phyloP scores from a whole-genome alignment of 192 early-diverging fungal genomes.

The Physocladia obscura region DNA sequence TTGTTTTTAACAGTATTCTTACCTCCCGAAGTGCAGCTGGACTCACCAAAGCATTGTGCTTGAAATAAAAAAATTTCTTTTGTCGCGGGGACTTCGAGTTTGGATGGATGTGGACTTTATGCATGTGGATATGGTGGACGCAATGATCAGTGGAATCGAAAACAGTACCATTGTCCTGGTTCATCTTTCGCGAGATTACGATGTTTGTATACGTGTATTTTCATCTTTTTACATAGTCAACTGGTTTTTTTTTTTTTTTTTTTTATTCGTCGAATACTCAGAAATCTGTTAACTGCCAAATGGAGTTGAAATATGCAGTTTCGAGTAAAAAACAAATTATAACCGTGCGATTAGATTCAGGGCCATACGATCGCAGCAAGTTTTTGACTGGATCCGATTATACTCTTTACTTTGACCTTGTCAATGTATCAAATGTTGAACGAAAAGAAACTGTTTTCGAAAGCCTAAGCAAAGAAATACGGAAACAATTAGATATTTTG shows the following conservation, averaged over 20 bases:
- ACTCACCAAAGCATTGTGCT: neutral
- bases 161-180: neutral
- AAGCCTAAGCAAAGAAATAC: neutral
- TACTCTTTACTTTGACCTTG: neutral
- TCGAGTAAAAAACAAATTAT: neutral
- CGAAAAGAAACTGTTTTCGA: neutral
- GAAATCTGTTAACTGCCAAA: neutral
- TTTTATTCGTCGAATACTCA: too few relatives aligned
- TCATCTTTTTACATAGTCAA: too few relatives aligned
- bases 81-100: neutral
- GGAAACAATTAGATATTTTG: neutral
- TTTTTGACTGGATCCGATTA: neutral
- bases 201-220: too few relatives aligned
- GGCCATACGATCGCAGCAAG: neutral
- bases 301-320: neutral
- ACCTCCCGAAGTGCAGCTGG: neutral
- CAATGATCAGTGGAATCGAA: neutral
- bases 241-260: too few relatives aligned
- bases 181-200: neutral
- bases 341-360: neutral
- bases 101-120: neutral
- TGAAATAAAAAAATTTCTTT: neutral
- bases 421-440: neutral
- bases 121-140: neutral
- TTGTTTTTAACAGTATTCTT: too few relatives aligned